Evolutionary conservation across 2,329 filamentous ascomycete species (phyloP).

Genomic region (Pseudocercospora musae): DNA sequence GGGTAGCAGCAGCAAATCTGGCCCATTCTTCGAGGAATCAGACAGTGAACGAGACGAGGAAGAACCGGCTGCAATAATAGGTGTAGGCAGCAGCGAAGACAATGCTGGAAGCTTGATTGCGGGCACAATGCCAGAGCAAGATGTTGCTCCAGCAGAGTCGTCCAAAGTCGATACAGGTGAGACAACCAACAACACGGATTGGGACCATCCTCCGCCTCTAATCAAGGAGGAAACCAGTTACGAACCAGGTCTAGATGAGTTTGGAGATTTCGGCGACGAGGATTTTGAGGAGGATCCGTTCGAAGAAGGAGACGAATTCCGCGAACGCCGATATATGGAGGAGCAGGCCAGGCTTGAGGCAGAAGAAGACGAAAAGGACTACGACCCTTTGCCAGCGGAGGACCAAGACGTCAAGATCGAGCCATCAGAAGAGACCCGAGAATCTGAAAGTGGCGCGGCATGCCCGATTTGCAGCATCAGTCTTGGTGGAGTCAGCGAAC

Average conservation of each 20-base stretch:
- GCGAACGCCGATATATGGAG: constrained; percentile 64
- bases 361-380: constrained; percentile 48
- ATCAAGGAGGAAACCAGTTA: constrained; percentile 52
- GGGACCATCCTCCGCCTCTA: constrained; percentile 21
- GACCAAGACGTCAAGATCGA: constrained; percentile 14
- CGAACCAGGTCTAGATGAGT: constrained; percentile 47
- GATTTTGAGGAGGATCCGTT: constrained; percentile 62
- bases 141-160: neutral
- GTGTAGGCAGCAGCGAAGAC: constrained; percentile 11
- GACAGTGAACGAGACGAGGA: constrained; percentile 53
- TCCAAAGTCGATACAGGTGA: neutral
- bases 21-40: constrained; percentile 70
- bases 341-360: constrained; percentile 59
- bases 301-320: constrained; percentile 50
- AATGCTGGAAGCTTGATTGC: constrained; percentile 6
- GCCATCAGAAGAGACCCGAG: neutral
- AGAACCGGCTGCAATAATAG: constrained; percentile 25
- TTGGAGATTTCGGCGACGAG: constrained; percentile 51
- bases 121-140: constrained; percentile 14
- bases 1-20: constrained; percentile 31
- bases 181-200: neutral
- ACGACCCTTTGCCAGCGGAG: constrained; percentile 23
- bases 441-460: constrained; percentile 22
- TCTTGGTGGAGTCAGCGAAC: constrained; percentile 53
- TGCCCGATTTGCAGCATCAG: constrained; percentile 77